These are phyloP conservation scores for Globisporangium orthogonon DNA, from an alignment of 352 stramenopile species.

Conservation along the genomic window DNA sequence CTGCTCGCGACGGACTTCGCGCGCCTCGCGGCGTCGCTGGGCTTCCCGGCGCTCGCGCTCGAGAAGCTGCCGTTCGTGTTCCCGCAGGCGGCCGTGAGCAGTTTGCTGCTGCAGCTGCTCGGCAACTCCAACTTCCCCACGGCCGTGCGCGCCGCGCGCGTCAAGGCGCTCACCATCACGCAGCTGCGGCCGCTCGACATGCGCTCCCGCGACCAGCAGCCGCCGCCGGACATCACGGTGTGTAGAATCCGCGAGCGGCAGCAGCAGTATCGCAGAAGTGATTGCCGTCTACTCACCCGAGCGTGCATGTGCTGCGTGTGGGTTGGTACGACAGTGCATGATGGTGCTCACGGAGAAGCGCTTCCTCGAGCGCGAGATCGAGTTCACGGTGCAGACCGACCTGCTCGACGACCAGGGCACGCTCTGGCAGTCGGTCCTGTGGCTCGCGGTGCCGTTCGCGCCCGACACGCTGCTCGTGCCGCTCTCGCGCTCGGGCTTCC, in stretches of 20 bases:
- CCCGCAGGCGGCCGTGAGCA: constrained; percentile 55
- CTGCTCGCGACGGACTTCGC: constrained; percentile 72
- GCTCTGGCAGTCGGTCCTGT: constrained; percentile 70
- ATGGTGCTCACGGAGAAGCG: constrained; percentile 77
- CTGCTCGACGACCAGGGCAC: constrained; percentile 64
- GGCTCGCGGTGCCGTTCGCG: constrained; percentile 54
- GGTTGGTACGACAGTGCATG: constrained; percentile 30
- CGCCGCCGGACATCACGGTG: constrained; percentile 35
- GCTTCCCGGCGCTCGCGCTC: constrained; percentile 52
- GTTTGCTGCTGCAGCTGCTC: constrained; percentile 68
- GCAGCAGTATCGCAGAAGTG: too few species aligned
- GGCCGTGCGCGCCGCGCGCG: constrained; percentile 35
- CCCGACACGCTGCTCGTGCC: constrained; percentile 51
- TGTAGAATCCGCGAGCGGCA: constrained; percentile 2
- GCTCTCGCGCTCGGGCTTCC: constrained; percentile 30
- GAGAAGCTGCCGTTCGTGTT: constrained; percentile 75
- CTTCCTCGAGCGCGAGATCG: constrained; percentile 58
- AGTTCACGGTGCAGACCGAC: constrained; percentile 74
- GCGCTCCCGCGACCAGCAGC: constrained; percentile 42
- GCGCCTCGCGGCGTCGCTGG: constrained; percentile 72
- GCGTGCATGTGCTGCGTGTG: neutral
- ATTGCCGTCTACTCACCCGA: constrained; percentile 2
- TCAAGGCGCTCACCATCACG: constrained; percentile 73
- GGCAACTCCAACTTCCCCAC: constrained; percentile 79
- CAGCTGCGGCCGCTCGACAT: constrained; percentile 67